Conservation (phyloP, 495 filamentous ascomycete genomes). For the Acidomyces sp. region DNA sequence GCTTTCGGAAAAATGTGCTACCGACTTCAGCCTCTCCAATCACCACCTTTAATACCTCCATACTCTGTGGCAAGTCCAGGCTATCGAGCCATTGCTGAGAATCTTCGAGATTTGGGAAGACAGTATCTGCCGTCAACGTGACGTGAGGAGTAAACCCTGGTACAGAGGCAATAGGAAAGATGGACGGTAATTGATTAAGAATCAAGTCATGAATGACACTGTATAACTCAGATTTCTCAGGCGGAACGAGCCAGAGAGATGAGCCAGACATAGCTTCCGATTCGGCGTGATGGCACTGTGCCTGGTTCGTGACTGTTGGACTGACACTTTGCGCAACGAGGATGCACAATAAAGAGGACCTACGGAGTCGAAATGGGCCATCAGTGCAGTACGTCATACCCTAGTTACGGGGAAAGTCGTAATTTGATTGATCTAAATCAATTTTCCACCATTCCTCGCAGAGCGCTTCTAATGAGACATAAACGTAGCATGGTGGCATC, state of each 20-base stretch:
- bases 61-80: slow-evolving; percentile 10
- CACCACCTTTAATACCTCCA: slow-evolving; percentile 14
- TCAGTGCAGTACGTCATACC: no score
- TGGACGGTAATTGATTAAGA: slow-evolving; percentile 16
- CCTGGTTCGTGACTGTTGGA: no score
- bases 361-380: no score
- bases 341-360: no score
- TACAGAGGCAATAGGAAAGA: slow-evolving; percentile 9
- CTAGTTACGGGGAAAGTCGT: no score
- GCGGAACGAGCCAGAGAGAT: slow-evolving; percentile 29
- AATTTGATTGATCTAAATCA: no score
- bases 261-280: slow-evolving; percentile 21
- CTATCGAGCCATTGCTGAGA: slow-evolving; percentile 24
- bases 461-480: no score
- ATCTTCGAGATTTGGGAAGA: slow-evolving; percentile 8
- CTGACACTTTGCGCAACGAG: no score
- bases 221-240: slow-evolving; percentile 16
- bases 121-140: slow-evolving; percentile 25
- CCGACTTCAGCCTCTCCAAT: slow-evolving; percentile 17
- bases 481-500: no score
- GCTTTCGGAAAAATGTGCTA: slow-evolving; percentile 21
- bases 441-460: no score
- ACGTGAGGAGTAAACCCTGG: slow-evolving; percentile 26
- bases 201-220: slow-evolving; percentile 18
- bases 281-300: no score